Evolutionary conservation across 2,329 filamentous ascomycete genomes (phyloP).

Genomic region (Calonectria fujianensis): DNA sequence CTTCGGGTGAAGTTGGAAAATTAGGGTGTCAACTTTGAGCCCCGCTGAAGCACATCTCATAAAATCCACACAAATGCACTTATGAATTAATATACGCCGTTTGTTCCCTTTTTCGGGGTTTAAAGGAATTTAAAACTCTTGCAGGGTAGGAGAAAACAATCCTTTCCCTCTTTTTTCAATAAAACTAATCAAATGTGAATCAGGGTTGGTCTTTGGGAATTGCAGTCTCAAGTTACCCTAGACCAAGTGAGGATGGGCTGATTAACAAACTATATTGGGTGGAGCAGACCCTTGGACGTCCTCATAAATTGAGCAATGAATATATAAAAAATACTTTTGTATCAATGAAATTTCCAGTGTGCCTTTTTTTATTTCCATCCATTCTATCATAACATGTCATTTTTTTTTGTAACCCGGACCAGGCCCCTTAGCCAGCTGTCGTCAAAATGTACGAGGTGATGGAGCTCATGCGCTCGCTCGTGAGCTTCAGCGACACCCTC

Average conservation of each 20-base stretch:
- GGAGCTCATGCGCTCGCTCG: conserved; percentile 90
- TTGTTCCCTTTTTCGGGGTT: too few species aligned
- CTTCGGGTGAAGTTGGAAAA: too few species aligned
- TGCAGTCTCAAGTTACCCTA: background rate
- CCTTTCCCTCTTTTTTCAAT: too few species aligned
- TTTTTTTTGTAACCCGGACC: conserved; percentile 1
- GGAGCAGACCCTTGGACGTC: background rate
- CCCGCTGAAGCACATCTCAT: too few species aligned
- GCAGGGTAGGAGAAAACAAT: too few species aligned
- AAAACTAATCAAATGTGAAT: too few species aligned
- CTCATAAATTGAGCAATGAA: background rate
- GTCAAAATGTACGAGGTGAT: conserved; percentile 76
- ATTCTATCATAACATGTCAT: conserved; percentile 23
- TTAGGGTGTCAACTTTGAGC: too few species aligned
- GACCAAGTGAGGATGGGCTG: background rate
- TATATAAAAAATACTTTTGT: background rate
- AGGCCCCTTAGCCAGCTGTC: conserved; percentile 64
- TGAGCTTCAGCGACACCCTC: conserved; percentile 92
- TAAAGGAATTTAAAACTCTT: too few species aligned
- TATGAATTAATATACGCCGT: too few species aligned
- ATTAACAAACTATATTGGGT: background rate
- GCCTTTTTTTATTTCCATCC: background rate
- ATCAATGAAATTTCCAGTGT: background rate
- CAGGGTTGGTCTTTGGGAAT: too few species aligned
- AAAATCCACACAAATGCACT: too few species aligned